A percentile compares a stretch with the other conserved stretches of the same genome.
Conservation (phyloP, 2,329 filamentous ascomycete species). For the Bipolaris sorokiniana region DNA sequence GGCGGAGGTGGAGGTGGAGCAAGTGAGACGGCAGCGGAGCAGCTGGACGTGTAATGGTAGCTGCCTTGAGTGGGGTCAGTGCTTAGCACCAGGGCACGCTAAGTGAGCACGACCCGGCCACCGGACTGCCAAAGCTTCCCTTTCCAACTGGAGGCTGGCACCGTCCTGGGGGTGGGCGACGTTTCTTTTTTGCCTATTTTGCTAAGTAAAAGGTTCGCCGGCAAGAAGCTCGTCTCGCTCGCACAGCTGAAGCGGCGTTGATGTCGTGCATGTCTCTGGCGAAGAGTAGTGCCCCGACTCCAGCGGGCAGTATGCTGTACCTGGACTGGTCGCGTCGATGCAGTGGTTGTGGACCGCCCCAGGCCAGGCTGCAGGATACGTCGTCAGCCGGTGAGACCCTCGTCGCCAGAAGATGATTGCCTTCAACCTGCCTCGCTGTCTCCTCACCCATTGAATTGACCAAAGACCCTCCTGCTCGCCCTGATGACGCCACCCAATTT, state of each 20-base stretch:
- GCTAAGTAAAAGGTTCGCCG: background rate
- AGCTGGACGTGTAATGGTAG: slow-evolving; percentile 23
- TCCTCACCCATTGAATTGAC: background rate
- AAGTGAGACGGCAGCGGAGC: slow-evolving; percentile 21
- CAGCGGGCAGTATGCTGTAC: background rate
- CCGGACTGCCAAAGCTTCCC: slow-evolving; percentile 12
- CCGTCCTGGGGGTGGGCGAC: background rate
- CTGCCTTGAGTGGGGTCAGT: slow-evolving; percentile 27
- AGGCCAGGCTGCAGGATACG: slow-evolving; percentile 4
- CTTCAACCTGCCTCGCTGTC: background rate
- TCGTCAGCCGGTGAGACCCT: slow-evolving; percentile 9
- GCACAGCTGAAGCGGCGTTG: background rate
- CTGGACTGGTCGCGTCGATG: background rate
- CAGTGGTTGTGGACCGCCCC: background rate
- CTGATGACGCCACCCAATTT: slow-evolving; percentile 11
- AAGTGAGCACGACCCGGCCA: slow-evolving; percentile 10
- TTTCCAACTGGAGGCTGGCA: background rate
- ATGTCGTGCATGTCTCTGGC: background rate
- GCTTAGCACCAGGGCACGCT: slow-evolving; percentile 13
- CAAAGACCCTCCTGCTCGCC: slow-evolving; percentile 1
- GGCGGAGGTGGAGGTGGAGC: slow-evolving; percentile 22
- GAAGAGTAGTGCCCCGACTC: background rate
- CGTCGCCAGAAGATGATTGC: background rate
- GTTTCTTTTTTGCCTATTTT: background rate
- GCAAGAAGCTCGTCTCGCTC: background rate